Percentiles rank a stretch among this genome's conserved stretches.
phyloP scores from a whole-genome alignment of 1,284 basidiomycete species.

The Polyporus tsugae region DNA sequence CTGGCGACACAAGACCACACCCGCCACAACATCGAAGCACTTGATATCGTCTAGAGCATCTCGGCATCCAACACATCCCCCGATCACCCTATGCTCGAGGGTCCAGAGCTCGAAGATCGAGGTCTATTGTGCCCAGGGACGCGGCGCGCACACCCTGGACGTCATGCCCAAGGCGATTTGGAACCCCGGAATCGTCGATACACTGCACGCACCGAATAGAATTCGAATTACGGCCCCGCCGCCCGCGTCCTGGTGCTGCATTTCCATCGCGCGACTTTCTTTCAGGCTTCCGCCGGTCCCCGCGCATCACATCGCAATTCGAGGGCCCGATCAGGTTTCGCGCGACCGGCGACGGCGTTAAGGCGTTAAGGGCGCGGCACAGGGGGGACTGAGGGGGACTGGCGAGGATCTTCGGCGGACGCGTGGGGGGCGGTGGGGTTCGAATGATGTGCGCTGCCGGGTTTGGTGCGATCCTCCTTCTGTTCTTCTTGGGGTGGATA shows the following conservation, averaged over 20 bases:
- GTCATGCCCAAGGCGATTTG: background rate
- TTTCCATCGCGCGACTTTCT: slow-evolving; percentile 1
- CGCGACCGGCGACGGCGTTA: slow-evolving; percentile 4
- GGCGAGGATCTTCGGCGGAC: slow-evolving; percentile 17
- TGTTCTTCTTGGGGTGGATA: slow-evolving; percentile 5
- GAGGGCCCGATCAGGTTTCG: slow-evolving; percentile 1
- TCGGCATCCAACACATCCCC: background rate
- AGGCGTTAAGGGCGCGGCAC: slow-evolving; percentile 14
- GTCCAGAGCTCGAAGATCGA: background rate
- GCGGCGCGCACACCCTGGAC: background rate
- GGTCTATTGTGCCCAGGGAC: background rate
- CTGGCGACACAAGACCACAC: slow-evolving; percentile 3
- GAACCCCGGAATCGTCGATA: slow-evolving; percentile 10
- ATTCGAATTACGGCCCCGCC: slow-evolving; percentile 19
- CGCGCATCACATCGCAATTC: slow-evolving; percentile 2
- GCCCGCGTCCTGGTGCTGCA: background rate
- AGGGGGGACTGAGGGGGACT: background rate
- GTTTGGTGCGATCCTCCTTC: slow-evolving; percentile 12
- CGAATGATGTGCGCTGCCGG: slow-evolving; percentile 19
- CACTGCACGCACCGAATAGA: background rate
- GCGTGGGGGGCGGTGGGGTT: slow-evolving; percentile 5
- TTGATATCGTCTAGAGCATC: slow-evolving; percentile 3
- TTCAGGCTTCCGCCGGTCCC: background rate
- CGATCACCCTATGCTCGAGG: background rate
- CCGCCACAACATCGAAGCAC: slow-evolving; percentile 5